Percentiles rank a stretch among this genome's conserved stretches.
These are phyloP conservation scores for Pyricularia pennisetigena DNA, from an alignment of 2,329 filamentous ascomycete genomes.

Conservation along the genomic window DNA sequence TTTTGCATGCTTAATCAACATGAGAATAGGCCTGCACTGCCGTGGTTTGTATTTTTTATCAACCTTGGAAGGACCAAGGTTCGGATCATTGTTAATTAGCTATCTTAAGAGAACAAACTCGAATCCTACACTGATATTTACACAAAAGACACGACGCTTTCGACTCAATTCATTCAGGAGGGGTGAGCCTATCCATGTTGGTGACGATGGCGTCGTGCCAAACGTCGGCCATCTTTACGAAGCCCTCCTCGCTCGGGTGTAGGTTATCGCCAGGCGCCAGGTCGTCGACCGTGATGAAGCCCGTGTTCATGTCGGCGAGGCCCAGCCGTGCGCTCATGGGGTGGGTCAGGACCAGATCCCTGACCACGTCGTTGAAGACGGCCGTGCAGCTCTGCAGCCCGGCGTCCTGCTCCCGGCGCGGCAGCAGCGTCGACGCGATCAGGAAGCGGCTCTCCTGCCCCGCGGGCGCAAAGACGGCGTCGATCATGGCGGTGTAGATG, in stretches of 20 bases:
- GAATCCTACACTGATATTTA: not conserved
- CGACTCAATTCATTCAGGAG: not conserved
- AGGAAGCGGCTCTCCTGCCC: not conserved
- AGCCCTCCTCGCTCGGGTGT: constrained; percentile 3
- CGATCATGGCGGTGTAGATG: constrained; percentile 5
- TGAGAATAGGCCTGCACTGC: not conserved
- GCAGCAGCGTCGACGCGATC: constrained; percentile 5
- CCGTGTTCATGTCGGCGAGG: constrained; percentile 5
- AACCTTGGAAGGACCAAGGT: not conserved
- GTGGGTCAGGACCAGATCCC: constrained; percentile 2
- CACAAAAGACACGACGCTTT: not conserved
- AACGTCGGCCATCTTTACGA: constrained; percentile 4
- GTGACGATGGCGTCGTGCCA: not conserved
- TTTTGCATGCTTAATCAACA: not conserved
- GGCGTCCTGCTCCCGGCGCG: not conserved
- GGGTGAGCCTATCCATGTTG: not conserved
- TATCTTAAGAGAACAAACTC: not conserved
- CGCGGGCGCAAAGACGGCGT: constrained; percentile 1
- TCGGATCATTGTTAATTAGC: not conserved
- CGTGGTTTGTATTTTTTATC: not conserved
- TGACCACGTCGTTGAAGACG: constrained; percentile 3
- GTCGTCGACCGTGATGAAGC: constrained; percentile 5
- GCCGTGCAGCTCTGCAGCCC: constrained; percentile 1
- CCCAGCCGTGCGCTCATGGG: not conserved
- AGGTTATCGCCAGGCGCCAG: constrained; percentile 3